Percentiles rank a stretch among this genome's conserved stretches.
Conservation (phyloP, 2,329 filamentous ascomycete genomes). For the Xylaria sp. region DNA sequence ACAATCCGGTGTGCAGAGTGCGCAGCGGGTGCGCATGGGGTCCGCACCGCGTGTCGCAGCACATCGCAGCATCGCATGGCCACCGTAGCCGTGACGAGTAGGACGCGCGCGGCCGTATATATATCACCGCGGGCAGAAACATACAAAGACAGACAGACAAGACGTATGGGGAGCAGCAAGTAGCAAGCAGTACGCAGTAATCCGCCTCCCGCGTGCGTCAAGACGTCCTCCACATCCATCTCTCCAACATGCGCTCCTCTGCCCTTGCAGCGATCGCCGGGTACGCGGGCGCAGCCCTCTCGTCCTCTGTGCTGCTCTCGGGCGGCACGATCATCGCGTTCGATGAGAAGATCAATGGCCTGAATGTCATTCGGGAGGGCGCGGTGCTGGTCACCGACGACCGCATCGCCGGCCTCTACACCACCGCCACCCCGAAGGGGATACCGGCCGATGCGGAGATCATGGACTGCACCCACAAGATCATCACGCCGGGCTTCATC, state of each 20-base stretch:
- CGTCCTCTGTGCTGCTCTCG: constrained; percentile 36
- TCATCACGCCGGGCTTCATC: constrained; percentile 60
- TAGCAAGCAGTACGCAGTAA: too few relatives aligned
- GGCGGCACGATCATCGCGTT: constrained; percentile 41
- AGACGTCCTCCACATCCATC: neutral
- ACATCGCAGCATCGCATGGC: neutral
- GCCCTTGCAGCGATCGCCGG: constrained; percentile 32
- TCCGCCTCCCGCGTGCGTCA: neutral
- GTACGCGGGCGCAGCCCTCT: constrained; percentile 40
- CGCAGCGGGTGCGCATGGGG: too few relatives aligned
- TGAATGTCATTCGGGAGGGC: constrained; percentile 39
- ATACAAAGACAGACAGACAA: neutral
- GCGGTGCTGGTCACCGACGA: constrained; percentile 45
- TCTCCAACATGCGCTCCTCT: constrained; percentile 26
- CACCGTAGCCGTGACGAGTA: neutral
- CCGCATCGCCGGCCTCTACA: constrained; percentile 42
- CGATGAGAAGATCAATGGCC: constrained; percentile 32
- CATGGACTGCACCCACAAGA: constrained; percentile 57
- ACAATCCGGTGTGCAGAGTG: constrained; percentile 3
- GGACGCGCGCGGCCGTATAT: constrained; percentile 5
- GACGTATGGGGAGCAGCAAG: neutral
- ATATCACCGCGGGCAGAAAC: neutral
- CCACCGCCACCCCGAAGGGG: constrained; percentile 28
- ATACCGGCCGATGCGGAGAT: constrained; percentile 44
- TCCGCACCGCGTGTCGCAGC: neutral